Base-by-base conservation (phyloP, 345 rosid genomes). In the Hibiscus tridactylites region DNA sequence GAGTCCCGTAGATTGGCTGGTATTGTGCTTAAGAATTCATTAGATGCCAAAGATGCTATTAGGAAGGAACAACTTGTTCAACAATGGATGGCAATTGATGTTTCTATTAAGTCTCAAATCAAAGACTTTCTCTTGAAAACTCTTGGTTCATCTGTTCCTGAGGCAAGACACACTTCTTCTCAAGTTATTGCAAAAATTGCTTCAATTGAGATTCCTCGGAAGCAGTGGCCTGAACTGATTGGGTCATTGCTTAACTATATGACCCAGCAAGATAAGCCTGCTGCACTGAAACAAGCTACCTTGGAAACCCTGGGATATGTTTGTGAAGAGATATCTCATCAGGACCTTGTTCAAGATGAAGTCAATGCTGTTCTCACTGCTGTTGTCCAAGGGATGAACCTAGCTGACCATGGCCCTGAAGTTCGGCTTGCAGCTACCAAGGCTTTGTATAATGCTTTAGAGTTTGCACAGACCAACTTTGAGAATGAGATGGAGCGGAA, bases 301-400 rank as follows among this genome's bases (percentile, higher is more conserved):
- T 70, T 95, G 56, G 99, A 92, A 80, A 84, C 98, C 67, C 89
- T 95, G 35, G 99, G 99, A 17, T 92, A 83, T 76, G 90, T 95
- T 61, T 92, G 99, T 76, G 99, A 95, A 79, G 97, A 87, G 79
- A 89, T 95, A 63, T 92, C 96, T 3, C 88, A 88, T 75, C 79
- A 92, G 68, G 97, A 90, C 80, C 92, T 95, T 42, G 87, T 79
- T 71, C 98, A 92, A 77, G 94, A 90, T 61, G 97, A 95, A 77
- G 98, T 95, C 69, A 95, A 92, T 73, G 81, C 88, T 26, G 90
- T 95, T 62, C 97, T 95, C 52, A 95, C 98, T 61, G 96, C 98
- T 49, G 97, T 95, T 62, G 99, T 95, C 63, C 98, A 95, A 76
- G 99, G 99, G 76, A 92, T 95, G 99, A 92, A 82, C 80, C 87